A percentile compares a stretch with the other conserved stretches of the same genome.
phyloP scores from a whole-genome alignment of 164 flowering plant genomes.

The Nymphaea colorata region DNA sequence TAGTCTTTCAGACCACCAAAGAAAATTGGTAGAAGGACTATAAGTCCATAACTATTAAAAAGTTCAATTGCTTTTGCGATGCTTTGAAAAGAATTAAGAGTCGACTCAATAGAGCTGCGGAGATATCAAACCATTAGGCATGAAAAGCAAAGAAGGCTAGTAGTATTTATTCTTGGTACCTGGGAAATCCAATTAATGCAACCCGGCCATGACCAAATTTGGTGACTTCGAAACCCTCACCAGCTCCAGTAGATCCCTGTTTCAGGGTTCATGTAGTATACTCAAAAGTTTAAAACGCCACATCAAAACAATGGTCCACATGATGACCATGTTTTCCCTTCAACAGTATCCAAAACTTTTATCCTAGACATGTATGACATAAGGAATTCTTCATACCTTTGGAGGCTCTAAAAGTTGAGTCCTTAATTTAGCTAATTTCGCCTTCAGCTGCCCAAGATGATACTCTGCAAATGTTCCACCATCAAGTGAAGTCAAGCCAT shows the following conservation, averaged over 20 bases:
- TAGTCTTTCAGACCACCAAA: background rate
- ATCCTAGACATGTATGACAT: background rate
- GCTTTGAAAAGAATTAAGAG: background rate
- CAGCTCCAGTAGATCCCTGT: conserved; percentile 96
- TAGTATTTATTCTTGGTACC: conserved; percentile 25
- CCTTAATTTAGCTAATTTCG: conserved; percentile 95
- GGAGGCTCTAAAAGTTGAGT: conserved; percentile 98
- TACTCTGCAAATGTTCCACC: conserved; percentile 41
- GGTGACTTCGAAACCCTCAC: conserved; percentile 99
- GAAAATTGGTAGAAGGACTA: background rate
- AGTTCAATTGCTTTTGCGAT: background rate
- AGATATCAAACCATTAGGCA: background rate
- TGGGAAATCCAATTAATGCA: conserved; percentile 97
- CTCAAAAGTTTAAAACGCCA: background rate
- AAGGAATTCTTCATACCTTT: conserved; percentile 32
- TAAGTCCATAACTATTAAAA: background rate
- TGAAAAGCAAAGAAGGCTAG: background rate
- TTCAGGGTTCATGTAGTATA: background rate
- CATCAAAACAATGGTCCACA: background rate
- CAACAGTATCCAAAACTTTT: background rate
- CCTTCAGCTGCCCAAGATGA: conserved; percentile 99
- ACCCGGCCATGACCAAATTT: conserved; percentile 99
- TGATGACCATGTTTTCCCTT: background rate
- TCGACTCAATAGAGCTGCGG: background rate
- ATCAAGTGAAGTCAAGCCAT: background rate